Conservation (phyloP, 495 filamentous ascomycete genomes). For the Penicillium nucicola region DNA sequence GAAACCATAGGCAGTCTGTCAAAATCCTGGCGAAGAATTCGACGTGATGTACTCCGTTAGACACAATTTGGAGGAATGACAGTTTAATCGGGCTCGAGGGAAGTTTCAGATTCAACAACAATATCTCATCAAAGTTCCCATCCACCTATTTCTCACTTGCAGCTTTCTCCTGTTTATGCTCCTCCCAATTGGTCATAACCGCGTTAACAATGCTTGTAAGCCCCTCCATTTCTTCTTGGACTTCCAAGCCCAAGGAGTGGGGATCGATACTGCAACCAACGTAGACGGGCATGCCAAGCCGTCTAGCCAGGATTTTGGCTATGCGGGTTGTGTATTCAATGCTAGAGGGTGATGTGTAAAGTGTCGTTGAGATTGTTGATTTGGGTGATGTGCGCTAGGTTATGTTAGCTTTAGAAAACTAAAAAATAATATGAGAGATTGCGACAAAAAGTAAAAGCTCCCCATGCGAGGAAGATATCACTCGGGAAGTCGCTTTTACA, state of each 20-base stretch:
- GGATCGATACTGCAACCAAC: conserved; percentile 68
- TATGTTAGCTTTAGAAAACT: conserved; percentile 1
- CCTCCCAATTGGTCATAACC: conserved; percentile 42
- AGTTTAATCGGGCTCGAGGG: too few species aligned
- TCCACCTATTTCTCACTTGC: background rate
- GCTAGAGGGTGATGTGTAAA: conserved; percentile 71
- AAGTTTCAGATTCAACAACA: background rate
- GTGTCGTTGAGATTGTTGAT: conserved; percentile 63
- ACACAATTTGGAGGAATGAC: too few species aligned
- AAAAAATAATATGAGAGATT: background rate
- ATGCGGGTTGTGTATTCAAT: conserved; percentile 83
- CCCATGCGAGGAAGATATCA: too few species aligned
- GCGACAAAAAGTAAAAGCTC: too few species aligned
- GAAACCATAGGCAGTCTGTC: too few species aligned
- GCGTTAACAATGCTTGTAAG: conserved; percentile 68
- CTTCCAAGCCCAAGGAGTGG: conserved; percentile 64
- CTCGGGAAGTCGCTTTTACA: background rate
- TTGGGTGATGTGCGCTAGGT: conserved; percentile 35
- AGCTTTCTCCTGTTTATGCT: conserved; percentile 9
- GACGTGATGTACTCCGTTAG: too few species aligned
- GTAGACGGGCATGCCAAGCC: conserved; percentile 69
- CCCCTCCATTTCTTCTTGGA: conserved; percentile 95
- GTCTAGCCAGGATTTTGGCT: conserved; percentile 75
- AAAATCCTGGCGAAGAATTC: too few species aligned
- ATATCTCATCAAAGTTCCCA: too few species aligned